Conservation (phyloP, 331 rosid genomes). For the Quercus tomentella region DNA sequence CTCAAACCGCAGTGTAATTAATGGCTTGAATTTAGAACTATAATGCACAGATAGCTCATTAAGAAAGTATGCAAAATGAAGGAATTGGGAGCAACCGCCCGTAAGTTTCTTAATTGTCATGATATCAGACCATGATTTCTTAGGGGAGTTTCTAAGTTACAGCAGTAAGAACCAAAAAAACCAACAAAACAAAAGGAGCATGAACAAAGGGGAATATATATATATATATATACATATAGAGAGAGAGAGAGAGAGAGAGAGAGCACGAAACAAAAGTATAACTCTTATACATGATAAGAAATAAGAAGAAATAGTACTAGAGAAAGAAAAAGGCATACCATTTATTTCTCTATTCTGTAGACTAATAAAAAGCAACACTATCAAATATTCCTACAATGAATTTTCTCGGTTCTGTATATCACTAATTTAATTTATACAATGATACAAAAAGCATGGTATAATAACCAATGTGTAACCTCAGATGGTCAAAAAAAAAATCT, state of each 20-base stretch:
- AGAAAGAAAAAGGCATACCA: neutral
- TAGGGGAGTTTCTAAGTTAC: no score
- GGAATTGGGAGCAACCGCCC: no score
- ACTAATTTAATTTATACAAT: constrained; percentile 13
- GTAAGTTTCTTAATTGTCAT: no score
- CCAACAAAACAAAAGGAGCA: no score
- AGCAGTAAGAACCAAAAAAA: no score
- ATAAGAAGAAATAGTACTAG: neutral
- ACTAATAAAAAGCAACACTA: constrained; percentile 14
- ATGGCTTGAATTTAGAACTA: no score
- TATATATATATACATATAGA: neutral
- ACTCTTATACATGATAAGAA: neutral
- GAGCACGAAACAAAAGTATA: neutral
- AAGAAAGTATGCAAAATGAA: no score
- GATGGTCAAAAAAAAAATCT: constrained; percentile 19
- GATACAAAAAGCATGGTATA: constrained; percentile 22
- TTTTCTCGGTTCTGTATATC: constrained; percentile 27
- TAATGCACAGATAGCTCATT: no score
- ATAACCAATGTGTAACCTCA: constrained; percentile 19
- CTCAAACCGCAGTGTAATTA: no score
- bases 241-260: no score
- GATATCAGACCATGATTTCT: no score
- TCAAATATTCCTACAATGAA: constrained; percentile 28
- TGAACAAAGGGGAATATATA: no score
- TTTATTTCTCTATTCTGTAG: neutral